Conservation (phyloP, 495 filamentous ascomycete species). For the Penicillium atrosanguineum region DNA sequence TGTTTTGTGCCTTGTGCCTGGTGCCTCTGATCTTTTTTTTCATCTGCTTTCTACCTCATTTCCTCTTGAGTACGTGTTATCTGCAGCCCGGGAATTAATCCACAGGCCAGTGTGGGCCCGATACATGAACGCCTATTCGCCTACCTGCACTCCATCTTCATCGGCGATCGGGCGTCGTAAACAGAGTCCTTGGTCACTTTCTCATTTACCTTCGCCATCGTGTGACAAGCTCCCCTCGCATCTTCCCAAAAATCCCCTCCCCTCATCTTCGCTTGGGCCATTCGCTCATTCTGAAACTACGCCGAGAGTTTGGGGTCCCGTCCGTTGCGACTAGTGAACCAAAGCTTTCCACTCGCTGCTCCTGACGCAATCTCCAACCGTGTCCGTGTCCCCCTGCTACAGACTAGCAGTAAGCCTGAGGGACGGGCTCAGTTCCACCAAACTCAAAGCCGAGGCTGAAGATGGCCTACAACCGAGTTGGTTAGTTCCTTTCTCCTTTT, state of each 20-base stretch:
- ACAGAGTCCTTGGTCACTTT: constrained; percentile 17
- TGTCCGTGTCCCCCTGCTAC: constrained; percentile 4
- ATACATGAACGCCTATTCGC: constrained; percentile 22
- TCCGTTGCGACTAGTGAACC: constrained; percentile 17
- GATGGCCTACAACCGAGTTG: constrained; percentile 68
- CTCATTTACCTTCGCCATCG: constrained; percentile 1
- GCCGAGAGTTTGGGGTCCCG: constrained; percentile 26
- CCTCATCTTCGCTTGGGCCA: constrained; percentile 8
- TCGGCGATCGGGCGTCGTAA: constrained; percentile 26
- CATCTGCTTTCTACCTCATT: background rate
- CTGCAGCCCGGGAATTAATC: constrained; percentile 6
- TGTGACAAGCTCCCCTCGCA: constrained; percentile 5
- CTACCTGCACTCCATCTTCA: constrained; percentile 19
- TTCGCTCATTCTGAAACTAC: constrained; percentile 27
- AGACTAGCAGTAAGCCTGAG: constrained; percentile 17
- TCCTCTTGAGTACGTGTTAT: background rate
- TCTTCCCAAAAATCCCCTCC: background rate
- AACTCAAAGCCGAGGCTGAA: constrained; percentile 21
- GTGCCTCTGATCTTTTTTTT: background rate
- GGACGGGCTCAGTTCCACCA: constrained; percentile 25
- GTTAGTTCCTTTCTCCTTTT: constrained; percentile 46
- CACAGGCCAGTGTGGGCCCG: constrained; percentile 19
- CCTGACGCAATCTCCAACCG: constrained; percentile 36
- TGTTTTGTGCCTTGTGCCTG: background rate
- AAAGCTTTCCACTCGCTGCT: constrained; percentile 29